Evolutionary conservation across 2,329 filamentous ascomycete genomes (phyloP).

Genomic region (Dothideomycetidae sp.): DNA sequence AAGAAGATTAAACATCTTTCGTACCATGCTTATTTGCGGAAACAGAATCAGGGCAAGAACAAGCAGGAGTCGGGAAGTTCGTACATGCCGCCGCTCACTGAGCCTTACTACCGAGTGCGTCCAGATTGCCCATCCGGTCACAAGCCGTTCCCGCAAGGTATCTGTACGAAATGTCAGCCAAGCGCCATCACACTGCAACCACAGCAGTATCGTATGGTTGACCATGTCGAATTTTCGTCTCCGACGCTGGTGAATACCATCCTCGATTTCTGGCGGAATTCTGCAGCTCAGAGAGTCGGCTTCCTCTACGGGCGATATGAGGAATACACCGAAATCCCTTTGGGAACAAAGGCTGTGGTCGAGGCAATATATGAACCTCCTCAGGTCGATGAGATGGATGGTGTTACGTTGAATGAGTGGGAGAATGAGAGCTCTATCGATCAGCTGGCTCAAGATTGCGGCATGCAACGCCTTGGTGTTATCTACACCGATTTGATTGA

Average conservation of each 20-base stretch:
- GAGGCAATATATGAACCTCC: conserved; percentile 96
- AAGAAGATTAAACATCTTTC: conserved; percentile 99
- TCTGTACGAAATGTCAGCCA: conserved; percentile 95
- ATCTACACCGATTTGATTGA: conserved; percentile 81
- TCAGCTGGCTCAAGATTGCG: conserved; percentile 65
- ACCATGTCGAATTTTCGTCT: conserved; percentile 91
- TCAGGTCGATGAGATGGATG: conserved; percentile 77
- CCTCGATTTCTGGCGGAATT: conserved; percentile 80
- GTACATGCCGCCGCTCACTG: conserved; percentile 86
- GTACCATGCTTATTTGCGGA: conserved; percentile 86
- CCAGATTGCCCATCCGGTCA: conserved; percentile 86
- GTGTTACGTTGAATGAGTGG: conserved; percentile 74
- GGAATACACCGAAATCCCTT: conserved; percentile 81
- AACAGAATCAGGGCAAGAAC: conserved; percentile 92
- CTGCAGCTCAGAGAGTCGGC: conserved; percentile 69
- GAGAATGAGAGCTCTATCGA: conserved; percentile 71
- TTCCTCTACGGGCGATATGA: conserved; percentile 84
- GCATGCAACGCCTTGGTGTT: conserved; percentile 75
- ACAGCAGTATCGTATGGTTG: conserved; percentile 89
- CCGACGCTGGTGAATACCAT: conserved; percentile 76
- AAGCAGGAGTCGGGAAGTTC: conserved; percentile 87
- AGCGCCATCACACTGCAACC: conserved; percentile 92
- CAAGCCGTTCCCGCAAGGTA: conserved; percentile 84
- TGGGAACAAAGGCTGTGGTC: conserved; percentile 88
- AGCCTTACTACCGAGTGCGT: conserved; percentile 83